Evolutionary conservation across 1,284 basidiomycete species (phyloP).

Genomic region (Microstroma glucosiphilum): DNA sequence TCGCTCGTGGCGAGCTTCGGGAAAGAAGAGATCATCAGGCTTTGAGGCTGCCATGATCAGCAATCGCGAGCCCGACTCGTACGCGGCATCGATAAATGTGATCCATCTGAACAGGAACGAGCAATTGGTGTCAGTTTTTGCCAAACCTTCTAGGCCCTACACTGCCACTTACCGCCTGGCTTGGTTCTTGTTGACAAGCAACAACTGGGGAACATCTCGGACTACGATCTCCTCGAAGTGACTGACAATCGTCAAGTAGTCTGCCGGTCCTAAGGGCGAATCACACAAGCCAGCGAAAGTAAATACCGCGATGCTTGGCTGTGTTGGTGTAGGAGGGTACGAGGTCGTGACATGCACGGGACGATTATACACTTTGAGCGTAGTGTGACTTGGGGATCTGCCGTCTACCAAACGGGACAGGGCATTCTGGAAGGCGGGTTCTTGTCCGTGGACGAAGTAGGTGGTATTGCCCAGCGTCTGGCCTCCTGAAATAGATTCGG

Average conservation of each 20-base stretch:
- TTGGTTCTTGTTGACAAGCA: constrained; percentile 63
- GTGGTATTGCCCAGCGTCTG: not conserved
- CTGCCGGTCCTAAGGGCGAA: constrained; percentile 63
- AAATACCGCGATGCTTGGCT: constrained; percentile 56
- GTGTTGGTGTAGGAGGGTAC: constrained; percentile 16
- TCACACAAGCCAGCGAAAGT: constrained; percentile 63
- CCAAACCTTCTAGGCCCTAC: no score
- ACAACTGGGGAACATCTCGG: constrained; percentile 60
- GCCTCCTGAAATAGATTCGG: not conserved
- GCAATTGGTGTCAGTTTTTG: not conserved
- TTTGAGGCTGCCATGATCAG: constrained; percentile 55
- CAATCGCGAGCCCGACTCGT: constrained; percentile 52
- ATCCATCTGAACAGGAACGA: constrained; percentile 56
- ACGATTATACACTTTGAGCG: constrained; percentile 57
- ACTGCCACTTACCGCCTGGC: constrained; percentile 46
- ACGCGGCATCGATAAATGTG: constrained; percentile 64
- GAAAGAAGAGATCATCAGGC: constrained; percentile 61
- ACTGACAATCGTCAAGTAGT: constrained; percentile 64
- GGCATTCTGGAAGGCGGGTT: constrained; percentile 19
- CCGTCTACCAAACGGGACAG: constrained; percentile 15
- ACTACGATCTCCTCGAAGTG: constrained; percentile 61
- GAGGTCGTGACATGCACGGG: constrained; percentile 57
- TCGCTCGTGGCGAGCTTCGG: constrained; percentile 53
- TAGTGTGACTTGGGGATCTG: constrained; percentile 11
- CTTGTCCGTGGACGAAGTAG: constrained; percentile 31